Conservation (phyloP, 805 yeast genomes). For the Wickerhamomyces chaumierensis region DNA sequence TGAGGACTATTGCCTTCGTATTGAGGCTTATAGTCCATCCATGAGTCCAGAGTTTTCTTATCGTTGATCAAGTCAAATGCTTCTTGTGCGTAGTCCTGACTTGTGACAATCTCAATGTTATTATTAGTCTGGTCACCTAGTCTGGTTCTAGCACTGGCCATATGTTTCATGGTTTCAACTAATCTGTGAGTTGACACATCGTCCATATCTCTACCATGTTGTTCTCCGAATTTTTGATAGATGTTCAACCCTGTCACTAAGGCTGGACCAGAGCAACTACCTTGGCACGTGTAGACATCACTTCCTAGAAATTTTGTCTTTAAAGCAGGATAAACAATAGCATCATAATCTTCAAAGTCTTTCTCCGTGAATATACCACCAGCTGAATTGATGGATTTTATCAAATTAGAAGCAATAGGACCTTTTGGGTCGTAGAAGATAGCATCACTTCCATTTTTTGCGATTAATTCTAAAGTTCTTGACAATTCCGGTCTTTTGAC, state of each 20-base stretch:
- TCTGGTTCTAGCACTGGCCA: constrained; percentile 76
- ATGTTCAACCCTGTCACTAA: constrained; percentile 64
- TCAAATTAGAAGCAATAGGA: constrained; percentile 54
- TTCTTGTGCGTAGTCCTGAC: constrained; percentile 42
- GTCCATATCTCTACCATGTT: constrained; percentile 33
- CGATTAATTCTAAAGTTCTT: constrained; percentile 53
- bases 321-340: constrained; percentile 30
- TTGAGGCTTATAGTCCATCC: constrained; percentile 71
- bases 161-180: constrained; percentile 88
- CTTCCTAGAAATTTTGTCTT: constrained; percentile 28
- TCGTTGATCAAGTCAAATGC: constrained; percentile 43
- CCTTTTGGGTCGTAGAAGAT: constrained; percentile 80
- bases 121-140: constrained; percentile 57
- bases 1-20: constrained; percentile 71
- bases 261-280: constrained; percentile 81
- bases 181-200: constrained; percentile 50
- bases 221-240: constrained; percentile 33
- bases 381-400: constrained; percentile 30
- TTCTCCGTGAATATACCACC: constrained; percentile 58
- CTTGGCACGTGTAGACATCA: constrained; percentile 47
- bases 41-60: constrained; percentile 42
- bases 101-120: constrained; percentile 28
- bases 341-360: constrained; percentile 61
- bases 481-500: constrained; percentile 55
- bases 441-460: constrained; percentile 64